These are phyloP conservation scores for Groenewaldozyma tartarivorans DNA, from an alignment of 805 yeast species.

Conservation along the genomic window DNA sequence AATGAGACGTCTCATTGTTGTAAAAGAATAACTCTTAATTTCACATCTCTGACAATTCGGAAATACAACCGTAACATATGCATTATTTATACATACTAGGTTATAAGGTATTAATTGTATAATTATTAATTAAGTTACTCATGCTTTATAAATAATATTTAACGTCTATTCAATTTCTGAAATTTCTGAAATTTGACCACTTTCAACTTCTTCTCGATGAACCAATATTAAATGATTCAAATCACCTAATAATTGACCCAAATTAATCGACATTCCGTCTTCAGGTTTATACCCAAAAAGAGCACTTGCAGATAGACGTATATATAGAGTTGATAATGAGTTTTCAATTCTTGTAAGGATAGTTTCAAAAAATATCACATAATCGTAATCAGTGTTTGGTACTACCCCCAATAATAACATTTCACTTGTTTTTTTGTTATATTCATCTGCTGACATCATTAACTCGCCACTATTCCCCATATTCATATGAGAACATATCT, in stretches of 20 bases:
- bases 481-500: slow-evolving; percentile 16
- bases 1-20: too few species aligned
- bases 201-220: background rate
- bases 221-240: background rate
- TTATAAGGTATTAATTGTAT: too few species aligned
- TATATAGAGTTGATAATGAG: slow-evolving; percentile 20
- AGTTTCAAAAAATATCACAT: slow-evolving; percentile 21
- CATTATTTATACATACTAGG: too few species aligned
- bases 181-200: background rate
- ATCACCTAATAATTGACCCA: slow-evolving; percentile 2
- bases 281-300: slow-evolving; percentile 2
- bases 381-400: slow-evolving; percentile 20
- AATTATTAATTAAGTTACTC: too few species aligned
- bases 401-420: slow-evolving; percentile 7
- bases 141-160: background rate
- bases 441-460: slow-evolving; percentile 4
- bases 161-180: background rate
- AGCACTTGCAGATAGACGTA: slow-evolving; percentile 13
- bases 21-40: too few species aligned
- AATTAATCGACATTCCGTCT: slow-evolving; percentile 4
- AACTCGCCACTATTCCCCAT: slow-evolving; percentile 5
- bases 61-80: too few species aligned
- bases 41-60: too few species aligned
- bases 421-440: slow-evolving; percentile 11
- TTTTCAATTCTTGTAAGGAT: slow-evolving; percentile 26